Conservation (phyloP, 768 basidiomycete genomes). For the Podaxis sp. region DNA sequence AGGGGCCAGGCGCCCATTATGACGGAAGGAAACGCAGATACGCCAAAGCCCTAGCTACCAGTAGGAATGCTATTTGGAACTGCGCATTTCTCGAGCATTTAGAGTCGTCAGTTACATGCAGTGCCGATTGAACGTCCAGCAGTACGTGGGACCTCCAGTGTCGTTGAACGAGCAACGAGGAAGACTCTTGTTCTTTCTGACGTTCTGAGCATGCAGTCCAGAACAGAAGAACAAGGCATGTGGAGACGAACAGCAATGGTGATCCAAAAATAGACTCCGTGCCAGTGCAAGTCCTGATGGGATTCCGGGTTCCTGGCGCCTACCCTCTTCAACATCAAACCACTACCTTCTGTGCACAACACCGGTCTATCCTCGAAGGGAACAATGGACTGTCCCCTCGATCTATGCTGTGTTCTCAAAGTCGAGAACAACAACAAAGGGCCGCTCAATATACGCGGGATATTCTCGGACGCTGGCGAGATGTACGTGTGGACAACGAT, state of each 20-base stretch:
- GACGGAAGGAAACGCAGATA: too few relatives aligned
- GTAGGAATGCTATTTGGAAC: too few relatives aligned
- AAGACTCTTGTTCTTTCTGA: not conserved
- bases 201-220: not conserved
- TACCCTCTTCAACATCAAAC: constrained; percentile 1
- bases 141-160: too few relatives aligned
- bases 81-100: too few relatives aligned
- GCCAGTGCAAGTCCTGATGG: not conserved
- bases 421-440: constrained; percentile 21
- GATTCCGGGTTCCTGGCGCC: not conserved
- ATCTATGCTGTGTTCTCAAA: constrained; percentile 22
- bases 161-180: not conserved
- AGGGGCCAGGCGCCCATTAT: too few relatives aligned
- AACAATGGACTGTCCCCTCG: not conserved
- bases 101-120: too few relatives aligned
- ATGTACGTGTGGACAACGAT: constrained; percentile 19
- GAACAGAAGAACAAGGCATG: not conserved
- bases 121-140: too few relatives aligned
- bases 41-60: too few relatives aligned
- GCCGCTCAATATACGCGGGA: constrained; percentile 17
- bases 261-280: not conserved
- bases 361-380: not conserved
- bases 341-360: not conserved
- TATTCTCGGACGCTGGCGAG: constrained; percentile 22
- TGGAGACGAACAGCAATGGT: not conserved